These are phyloP conservation scores for Fusarium subtropicale DNA, from an alignment of 2,329 filamentous ascomycete genomes.

Conservation along the genomic window DNA sequence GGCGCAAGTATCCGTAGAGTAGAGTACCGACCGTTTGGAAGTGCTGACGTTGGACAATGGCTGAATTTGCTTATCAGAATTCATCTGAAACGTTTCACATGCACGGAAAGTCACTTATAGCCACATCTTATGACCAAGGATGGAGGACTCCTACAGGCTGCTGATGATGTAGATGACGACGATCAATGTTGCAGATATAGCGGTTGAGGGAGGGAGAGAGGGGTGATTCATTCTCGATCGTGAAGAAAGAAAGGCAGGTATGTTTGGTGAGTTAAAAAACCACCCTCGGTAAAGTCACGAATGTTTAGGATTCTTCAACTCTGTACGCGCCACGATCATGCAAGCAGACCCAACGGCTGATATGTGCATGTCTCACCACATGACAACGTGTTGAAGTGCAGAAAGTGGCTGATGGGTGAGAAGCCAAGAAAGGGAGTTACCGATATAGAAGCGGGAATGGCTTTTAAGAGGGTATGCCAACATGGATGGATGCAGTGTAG, in stretches of 20 bases:
- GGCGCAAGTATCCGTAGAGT: slow-evolving; percentile 9
- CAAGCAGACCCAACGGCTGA: slow-evolving; percentile 12
- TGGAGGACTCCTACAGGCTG: not conserved
- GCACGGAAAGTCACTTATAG: slow-evolving; percentile 15
- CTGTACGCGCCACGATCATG: slow-evolving; percentile 2
- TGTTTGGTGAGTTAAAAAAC: slow-evolving; percentile 3
- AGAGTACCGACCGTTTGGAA: slow-evolving; percentile 4
- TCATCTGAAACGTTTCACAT: slow-evolving; percentile 36
- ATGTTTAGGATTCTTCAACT: not conserved
- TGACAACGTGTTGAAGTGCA: slow-evolving; percentile 10
- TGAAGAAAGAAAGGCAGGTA: not conserved
- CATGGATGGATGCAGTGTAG: slow-evolving; percentile 4
- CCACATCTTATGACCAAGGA: slow-evolving; percentile 12
- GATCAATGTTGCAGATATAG: not conserved
- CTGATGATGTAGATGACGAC: not conserved
- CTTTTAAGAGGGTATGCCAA: not conserved
- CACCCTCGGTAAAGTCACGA: not conserved
- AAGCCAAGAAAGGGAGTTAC: slow-evolving; percentile 11
- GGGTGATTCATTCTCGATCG: not conserved
- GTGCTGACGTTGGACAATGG: slow-evolving; percentile 23
- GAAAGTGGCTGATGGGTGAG: slow-evolving; percentile 10
- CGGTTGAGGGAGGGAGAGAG: not conserved
- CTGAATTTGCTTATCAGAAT: not conserved
- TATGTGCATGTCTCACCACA: slow-evolving; percentile 30
- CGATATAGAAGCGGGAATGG: slow-evolving; percentile 23